Evolutionary conservation across 495 filamentous ascomycete genomes (phyloP).

Genomic region (Tirmania nivea): DNA sequence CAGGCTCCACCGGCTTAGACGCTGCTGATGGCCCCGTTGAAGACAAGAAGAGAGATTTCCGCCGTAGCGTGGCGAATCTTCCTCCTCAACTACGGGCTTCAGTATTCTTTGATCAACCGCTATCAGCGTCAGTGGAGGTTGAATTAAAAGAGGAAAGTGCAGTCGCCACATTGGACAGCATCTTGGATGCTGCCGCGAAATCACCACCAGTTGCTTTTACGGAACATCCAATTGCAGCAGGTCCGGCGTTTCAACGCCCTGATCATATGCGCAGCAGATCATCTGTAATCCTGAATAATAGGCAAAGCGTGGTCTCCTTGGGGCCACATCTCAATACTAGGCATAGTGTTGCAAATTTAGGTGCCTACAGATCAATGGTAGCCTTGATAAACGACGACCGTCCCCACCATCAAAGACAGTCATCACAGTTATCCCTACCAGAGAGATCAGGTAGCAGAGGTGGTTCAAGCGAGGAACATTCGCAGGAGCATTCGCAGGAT

Average conservation of each 20-base stretch:
- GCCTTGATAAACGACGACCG: constrained; percentile 23
- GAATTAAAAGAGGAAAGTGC: constrained; percentile 21
- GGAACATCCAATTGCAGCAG: constrained; percentile 70
- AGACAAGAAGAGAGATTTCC: constrained; percentile 11
- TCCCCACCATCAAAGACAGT: background rate
- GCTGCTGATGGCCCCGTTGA: no score
- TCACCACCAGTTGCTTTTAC: constrained; percentile 91
- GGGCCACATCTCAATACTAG: background rate
- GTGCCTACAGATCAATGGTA: constrained; percentile 23
- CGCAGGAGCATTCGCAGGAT: background rate
- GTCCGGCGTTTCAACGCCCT: constrained; percentile 14
- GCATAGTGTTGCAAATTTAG: background rate
- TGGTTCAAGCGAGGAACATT: background rate
- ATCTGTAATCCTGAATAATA: constrained; percentile 4
- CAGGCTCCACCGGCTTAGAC: constrained; percentile 11
- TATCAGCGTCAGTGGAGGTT: background rate
- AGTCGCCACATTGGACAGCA: constrained; percentile 73
- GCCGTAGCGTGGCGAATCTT: constrained; percentile 23
- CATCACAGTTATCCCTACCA: background rate
- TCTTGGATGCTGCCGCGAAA: constrained; percentile 77
- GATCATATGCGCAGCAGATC: constrained; percentile 9
- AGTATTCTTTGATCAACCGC: constrained; percentile 50
- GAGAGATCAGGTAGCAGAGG: background rate
- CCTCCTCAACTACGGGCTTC: constrained; percentile 79
- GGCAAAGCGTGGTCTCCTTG: background rate